Percentiles rank a stretch among this genome's conserved stretches.
Conservation (phyloP, 2,329 filamentous ascomycete genomes). For the Ophiocordyceps camponoti-rufipedis region DNA sequence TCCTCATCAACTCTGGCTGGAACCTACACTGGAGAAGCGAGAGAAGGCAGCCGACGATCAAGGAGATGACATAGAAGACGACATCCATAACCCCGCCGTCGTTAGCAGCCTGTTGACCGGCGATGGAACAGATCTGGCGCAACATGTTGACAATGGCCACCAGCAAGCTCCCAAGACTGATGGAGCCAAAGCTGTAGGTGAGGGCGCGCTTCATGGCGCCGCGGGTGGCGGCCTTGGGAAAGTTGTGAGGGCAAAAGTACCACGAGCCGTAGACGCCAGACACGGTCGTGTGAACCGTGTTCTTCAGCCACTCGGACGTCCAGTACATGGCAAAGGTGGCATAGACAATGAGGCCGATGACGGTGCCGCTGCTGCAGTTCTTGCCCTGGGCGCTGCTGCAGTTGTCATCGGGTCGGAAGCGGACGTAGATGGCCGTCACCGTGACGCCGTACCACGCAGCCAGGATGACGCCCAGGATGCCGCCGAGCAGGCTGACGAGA, state of each 20-base stretch:
- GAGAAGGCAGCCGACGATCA: slow-evolving; percentile 60
- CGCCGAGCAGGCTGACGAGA: slow-evolving; percentile 67
- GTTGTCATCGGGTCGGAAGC: slow-evolving; percentile 47
- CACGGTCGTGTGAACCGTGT: slow-evolving; percentile 75
- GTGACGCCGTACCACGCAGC: slow-evolving; percentile 77
- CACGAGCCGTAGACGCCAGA: slow-evolving; percentile 82
- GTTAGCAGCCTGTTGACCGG: slow-evolving; percentile 38
- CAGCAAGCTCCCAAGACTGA: slow-evolving; percentile 68
- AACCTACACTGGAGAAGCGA: slow-evolving; percentile 44
- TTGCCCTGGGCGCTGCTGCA: slow-evolving; percentile 31
- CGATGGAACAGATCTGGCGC: slow-evolving; percentile 66
- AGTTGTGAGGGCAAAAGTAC: slow-evolving; percentile 63
- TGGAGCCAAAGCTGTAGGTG: slow-evolving; percentile 85
- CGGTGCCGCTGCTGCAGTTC: slow-evolving; percentile 51
- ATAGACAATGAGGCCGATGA: slow-evolving; percentile 73
- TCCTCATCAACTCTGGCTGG: background rate
- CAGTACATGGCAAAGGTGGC: slow-evolving; percentile 87
- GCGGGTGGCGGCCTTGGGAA: slow-evolving; percentile 62
- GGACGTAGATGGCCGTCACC: slow-evolving; percentile 69
- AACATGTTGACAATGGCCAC: slow-evolving; percentile 78
- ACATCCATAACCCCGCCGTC: slow-evolving; percentile 62
- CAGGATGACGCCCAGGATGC: slow-evolving; percentile 56
- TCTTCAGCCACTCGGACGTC: slow-evolving; percentile 88
- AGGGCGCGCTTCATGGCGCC: slow-evolving; percentile 67
- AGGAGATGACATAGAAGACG: slow-evolving; percentile 47